Evolutionary conservation across 1,139 yeast genomes (phyloP).

Genomic region (Zhuliangozyma parablackwelliae): DNA sequence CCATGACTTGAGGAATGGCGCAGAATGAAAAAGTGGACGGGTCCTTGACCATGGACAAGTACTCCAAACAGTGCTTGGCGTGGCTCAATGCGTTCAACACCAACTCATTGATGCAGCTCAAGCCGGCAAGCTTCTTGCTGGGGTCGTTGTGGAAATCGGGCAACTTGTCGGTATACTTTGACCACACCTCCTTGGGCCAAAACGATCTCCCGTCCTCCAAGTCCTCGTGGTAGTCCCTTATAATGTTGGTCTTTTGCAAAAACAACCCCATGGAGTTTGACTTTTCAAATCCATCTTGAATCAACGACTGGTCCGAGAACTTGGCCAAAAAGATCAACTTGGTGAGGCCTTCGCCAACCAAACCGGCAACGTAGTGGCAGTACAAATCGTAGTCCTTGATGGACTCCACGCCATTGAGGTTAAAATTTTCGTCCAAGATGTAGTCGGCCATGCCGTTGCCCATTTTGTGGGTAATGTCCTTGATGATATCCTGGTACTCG

Average conservation of each 20-base stretch:
- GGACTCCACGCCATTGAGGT: constrained; percentile 73
- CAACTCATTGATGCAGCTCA: constrained; percentile 76
- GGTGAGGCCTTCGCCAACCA: constrained; percentile 95
- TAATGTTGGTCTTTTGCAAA: constrained; percentile 91
- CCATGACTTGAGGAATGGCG: constrained; percentile 98
- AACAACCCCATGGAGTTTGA: constrained; percentile 93
- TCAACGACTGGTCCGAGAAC: constrained; percentile 51
- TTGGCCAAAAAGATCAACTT: constrained; percentile 68
- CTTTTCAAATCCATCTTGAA: constrained; percentile 49
- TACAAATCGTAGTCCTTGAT: constrained; percentile 80
- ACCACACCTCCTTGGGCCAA: constrained; percentile 96
- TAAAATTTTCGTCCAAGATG: constrained; percentile 72
- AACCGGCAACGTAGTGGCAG: constrained; percentile 96
- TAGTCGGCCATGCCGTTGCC: constrained; percentile 98
- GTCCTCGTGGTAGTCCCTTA: constrained; percentile 93
- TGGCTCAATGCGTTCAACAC: constrained; percentile 78
- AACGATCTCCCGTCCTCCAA: constrained; percentile 87
- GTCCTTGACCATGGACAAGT: constrained; percentile 73
- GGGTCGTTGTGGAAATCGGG: constrained; percentile 49
- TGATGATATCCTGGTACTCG: constrained; percentile 72
- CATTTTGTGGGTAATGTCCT: constrained; percentile 77
- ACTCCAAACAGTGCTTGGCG: constrained; percentile 71
- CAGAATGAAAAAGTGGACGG: constrained; percentile 86
- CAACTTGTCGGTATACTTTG: constrained; percentile 63
- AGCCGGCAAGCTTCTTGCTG: constrained; percentile 47